Conservation (phyloP, 2,329 filamentous ascomycete genomes). For the Thelonectria discophora region DNA sequence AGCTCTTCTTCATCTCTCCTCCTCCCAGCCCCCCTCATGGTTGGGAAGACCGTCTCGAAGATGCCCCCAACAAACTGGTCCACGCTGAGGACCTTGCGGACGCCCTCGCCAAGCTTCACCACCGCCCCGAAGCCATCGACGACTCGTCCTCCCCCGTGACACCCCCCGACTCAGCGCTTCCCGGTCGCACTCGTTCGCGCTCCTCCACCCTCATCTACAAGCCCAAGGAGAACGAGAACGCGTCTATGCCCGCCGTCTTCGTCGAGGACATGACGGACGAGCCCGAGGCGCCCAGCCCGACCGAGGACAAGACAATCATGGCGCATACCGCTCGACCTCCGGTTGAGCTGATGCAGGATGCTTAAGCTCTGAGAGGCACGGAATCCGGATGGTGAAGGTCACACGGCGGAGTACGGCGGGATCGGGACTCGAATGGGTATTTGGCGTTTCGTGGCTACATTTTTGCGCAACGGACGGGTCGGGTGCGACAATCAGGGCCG, state of each 20-base stretch:
- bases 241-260: slow-evolving; percentile 70
- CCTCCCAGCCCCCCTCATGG: slow-evolving; percentile 74
- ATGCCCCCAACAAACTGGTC: slow-evolving; percentile 74
- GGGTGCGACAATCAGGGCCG: slow-evolving; percentile 11
- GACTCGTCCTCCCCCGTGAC: slow-evolving; percentile 45
- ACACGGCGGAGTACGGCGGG: not conserved
- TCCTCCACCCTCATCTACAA: slow-evolving; percentile 74
- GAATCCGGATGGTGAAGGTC: not conserved
- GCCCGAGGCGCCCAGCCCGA: slow-evolving; percentile 55
- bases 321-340: slow-evolving; percentile 71
- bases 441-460: slow-evolving; percentile 33
- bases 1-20: slow-evolving; percentile 77
- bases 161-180: slow-evolving; percentile 42
- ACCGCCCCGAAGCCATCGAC: slow-evolving; percentile 54
- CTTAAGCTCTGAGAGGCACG: slow-evolving; percentile 30
- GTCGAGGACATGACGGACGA: slow-evolving; percentile 74
- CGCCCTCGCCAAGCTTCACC: slow-evolving; percentile 69
- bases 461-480: slow-evolving; percentile 4
- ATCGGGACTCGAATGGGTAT: not conserved
- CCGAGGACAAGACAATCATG: slow-evolving; percentile 59
- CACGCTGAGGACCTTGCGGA: slow-evolving; percentile 75
- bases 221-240: slow-evolving; percentile 62
- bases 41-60: slow-evolving; percentile 74
- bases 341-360: slow-evolving; percentile 68
- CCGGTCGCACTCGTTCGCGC: slow-evolving; percentile 58